Base-by-base conservation (phyloP, 2,329 filamentous ascomycete species). In the Incumbomyces lentus region DNA sequence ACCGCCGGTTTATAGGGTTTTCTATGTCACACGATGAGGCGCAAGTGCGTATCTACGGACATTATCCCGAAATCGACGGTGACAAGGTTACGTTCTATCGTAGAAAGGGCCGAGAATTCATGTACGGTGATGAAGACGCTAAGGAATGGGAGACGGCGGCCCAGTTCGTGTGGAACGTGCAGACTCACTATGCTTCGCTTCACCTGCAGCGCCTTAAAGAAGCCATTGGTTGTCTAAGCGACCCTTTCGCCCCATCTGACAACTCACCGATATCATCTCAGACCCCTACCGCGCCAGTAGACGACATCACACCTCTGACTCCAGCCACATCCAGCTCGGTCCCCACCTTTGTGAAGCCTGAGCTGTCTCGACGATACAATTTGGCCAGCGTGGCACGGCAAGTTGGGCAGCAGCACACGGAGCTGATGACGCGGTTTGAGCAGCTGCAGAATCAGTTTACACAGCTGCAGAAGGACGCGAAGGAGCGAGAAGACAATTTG, bases 201-300 rank as follows among this genome's bases (percentile, higher is more conserved):
- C 33, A 35, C 16, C 33, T 35, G 5, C 5, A 35, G 33, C 13
- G 33, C 6, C 13, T 35, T 4, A n/a, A 17, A n/a, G 33, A 35
- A n/a, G 33, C 33, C 16, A n/a, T 35, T n/a, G 33, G 5, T n/a
- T n/a, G 13, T 17, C 13, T 35, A 4, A 37, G 54, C 52, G 2
- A 52, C 51, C 32, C 54, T 46, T 22, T 54, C 51, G 47, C 52
- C 52, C 31, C 29, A 41, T 48, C 43, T 33, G 17, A 17, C 22
- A 26, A 26, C 22, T 8, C 22, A 8, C 43, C 50, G 22, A 26
- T 8, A 26, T 8, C 22, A 8, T 26, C 22, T 26, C 22, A 26
- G 22, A 26, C 22, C 22, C 4, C 8, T 4, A 5, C 8, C 8
- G 8, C 22, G 22, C 8, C 22, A 26, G 22, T 4, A 26, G 22